phyloP scores from a whole-genome alignment of 805 yeast genomes.

The Sugiyamaella valdiviana region DNA sequence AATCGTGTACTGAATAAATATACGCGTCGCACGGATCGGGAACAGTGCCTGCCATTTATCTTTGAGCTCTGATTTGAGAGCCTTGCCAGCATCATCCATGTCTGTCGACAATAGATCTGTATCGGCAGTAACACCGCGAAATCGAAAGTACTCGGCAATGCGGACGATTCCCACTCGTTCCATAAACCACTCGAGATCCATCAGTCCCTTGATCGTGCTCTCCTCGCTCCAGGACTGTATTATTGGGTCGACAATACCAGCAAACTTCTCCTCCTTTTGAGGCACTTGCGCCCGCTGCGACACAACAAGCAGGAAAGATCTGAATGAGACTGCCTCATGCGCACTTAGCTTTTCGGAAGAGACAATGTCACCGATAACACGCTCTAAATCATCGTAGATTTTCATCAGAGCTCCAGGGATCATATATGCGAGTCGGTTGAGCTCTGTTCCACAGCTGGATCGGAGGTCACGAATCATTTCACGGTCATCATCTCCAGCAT shows the following conservation, averaged over 20 bases:
- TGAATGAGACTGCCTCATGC: conserved; percentile 91
- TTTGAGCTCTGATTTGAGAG: conserved; percentile 67
- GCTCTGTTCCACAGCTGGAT: conserved; percentile 89
- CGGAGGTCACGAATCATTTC: conserved; percentile 82
- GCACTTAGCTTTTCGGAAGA: conserved; percentile 66
- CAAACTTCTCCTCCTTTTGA: conserved; percentile 70
- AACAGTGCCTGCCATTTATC: conserved; percentile 91
- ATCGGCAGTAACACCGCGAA: conserved; percentile 68
- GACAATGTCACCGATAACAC: conserved; percentile 66
- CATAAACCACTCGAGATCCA: conserved; percentile 96
- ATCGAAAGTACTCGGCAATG: conserved; percentile 84
- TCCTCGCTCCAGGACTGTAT: conserved; percentile 89
- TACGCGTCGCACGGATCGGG: conserved; percentile 92
- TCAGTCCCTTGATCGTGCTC: conserved; percentile 78
- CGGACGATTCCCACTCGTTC: conserved; percentile 91
- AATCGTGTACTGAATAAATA: conserved; percentile 90
- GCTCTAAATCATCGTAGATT: conserved; percentile 76
- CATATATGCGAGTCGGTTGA: conserved; percentile 86
- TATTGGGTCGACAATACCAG: conserved; percentile 89
- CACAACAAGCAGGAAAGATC: conserved; percentile 84
- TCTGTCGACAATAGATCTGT: conserved; percentile 69
- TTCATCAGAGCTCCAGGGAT: conserved; percentile 87
- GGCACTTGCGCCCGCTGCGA: conserved; percentile 69
- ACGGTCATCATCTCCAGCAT: conserved; percentile 50
- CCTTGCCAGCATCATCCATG: conserved; percentile 86